phyloP scores from a whole-genome alignment of 2,329 filamentous ascomycete species.

The Venturia carpophila region DNA sequence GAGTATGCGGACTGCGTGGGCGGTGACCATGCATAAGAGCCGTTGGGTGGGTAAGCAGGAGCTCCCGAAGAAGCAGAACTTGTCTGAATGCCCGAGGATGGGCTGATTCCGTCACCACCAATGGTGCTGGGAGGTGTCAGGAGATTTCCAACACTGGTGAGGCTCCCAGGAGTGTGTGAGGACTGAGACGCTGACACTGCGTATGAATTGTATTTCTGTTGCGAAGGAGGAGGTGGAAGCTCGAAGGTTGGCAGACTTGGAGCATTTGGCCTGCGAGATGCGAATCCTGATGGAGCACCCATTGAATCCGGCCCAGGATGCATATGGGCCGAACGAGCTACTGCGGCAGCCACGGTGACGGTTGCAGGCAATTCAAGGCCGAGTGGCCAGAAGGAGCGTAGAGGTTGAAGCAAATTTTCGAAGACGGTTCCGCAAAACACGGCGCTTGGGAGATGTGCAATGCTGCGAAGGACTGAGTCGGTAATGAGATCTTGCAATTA shows the following conservation, averaged over 20 bases:
- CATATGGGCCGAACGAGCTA: constrained; percentile 54
- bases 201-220: constrained; percentile 42
- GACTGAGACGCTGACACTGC: constrained; percentile 37
- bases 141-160: constrained; percentile 52
- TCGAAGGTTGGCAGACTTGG: constrained; percentile 62
- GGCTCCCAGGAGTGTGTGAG: constrained; percentile 38
- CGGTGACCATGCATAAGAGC: constrained; percentile 50
- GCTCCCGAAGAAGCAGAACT: constrained; percentile 51
- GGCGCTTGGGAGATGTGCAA: neutral
- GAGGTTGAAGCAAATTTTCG: neutral
- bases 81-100: constrained; percentile 53
- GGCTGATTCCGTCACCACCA: constrained; percentile 54
- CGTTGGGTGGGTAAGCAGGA: constrained; percentile 51
- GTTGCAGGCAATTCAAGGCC: constrained; percentile 37
- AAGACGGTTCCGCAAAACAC: constrained; percentile 4
- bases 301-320: constrained; percentile 51
- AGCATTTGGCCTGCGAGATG: constrained; percentile 61
- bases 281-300: constrained; percentile 57
- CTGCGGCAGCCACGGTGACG: constrained; percentile 56
- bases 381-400: constrained; percentile 29
- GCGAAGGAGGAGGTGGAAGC: constrained; percentile 38
- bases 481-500: constrained; percentile 3
- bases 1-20: constrained; percentile 51
- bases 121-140: constrained; percentile 56
- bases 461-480: constrained; percentile 1